phyloP scores from a whole-genome alignment of 805 yeast species.

The Wickerhamiella siamensis region DNA sequence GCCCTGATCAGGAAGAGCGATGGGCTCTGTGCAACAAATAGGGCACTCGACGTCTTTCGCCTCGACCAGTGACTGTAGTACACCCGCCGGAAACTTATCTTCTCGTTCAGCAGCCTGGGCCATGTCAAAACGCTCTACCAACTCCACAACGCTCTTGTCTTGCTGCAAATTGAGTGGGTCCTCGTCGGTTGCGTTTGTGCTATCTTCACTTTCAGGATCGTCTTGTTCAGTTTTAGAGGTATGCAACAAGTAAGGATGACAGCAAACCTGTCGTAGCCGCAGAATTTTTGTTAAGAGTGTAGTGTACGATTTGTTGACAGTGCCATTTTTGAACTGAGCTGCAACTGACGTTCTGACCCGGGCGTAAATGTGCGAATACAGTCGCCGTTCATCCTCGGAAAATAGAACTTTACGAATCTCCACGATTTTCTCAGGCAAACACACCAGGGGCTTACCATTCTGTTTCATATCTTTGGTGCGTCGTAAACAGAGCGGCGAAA shows the following conservation, averaged over 20 bases:
- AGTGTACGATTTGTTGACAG: constrained; percentile 56
- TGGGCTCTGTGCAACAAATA: constrained; percentile 63
- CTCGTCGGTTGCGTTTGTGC: constrained; percentile 5
- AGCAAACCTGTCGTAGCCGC: constrained; percentile 75
- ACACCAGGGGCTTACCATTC: constrained; percentile 62
- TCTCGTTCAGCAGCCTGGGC: neutral
- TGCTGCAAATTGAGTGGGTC: constrained; percentile 15
- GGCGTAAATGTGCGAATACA: constrained; percentile 56
- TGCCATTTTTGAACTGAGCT: constrained; percentile 33
- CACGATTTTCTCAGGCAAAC: constrained; percentile 63
- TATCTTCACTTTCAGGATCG: constrained; percentile 2
- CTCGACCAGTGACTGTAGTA: constrained; percentile 19
- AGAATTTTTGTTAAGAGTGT: constrained; percentile 71
- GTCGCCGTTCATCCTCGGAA: constrained; percentile 45
- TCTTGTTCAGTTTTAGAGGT: constrained; percentile 5
- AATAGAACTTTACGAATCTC: constrained; percentile 53
- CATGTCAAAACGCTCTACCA: constrained; percentile 6
- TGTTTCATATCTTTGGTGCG: constrained; percentile 78
- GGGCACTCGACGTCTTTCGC: constrained; percentile 54
- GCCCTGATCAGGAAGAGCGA: constrained; percentile 36
- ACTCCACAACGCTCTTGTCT: constrained; percentile 15
- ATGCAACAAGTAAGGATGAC: constrained; percentile 58
- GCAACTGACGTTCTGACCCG: constrained; percentile 39
- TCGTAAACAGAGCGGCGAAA: constrained; percentile 70
- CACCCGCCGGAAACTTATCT: constrained; percentile 14